phyloP scores from a whole-genome alignment of 2,329 filamentous ascomycete genomes.

The Microsporum canis region DNA sequence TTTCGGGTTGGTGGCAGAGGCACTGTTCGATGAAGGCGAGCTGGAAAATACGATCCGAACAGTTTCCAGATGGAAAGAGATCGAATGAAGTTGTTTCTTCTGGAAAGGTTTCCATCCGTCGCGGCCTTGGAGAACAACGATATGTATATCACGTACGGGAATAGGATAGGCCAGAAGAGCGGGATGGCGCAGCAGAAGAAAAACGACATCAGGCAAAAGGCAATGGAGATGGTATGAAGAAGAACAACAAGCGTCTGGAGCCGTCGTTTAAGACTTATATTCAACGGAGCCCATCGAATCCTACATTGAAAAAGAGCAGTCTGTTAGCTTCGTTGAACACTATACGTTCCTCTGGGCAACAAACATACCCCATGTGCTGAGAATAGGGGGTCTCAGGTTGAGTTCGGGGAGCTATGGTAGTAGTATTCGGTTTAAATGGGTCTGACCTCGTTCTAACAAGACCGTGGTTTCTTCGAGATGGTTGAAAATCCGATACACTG shows the following conservation, averaged over 20 bases:
- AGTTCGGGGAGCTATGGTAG: neutral
- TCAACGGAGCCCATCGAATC: constrained; percentile 73
- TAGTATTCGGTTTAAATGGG: neutral
- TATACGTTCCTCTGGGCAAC: neutral
- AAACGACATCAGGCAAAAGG: constrained; percentile 63
- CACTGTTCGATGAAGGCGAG: constrained; percentile 72
- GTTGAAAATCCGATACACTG: neutral
- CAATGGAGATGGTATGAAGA: constrained; percentile 60
- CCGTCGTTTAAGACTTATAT: constrained; percentile 58
- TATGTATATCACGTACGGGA: constrained; percentile 73
- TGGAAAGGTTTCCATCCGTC: constrained; percentile 61
- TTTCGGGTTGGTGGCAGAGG: constrained; percentile 69
- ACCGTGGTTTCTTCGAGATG: neutral
- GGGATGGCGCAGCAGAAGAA: constrained; percentile 87
- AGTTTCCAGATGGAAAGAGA: constrained; percentile 68
- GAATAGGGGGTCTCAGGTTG: neutral
- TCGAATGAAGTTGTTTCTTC: constrained; percentile 64
- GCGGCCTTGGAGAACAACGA: constrained; percentile 62
- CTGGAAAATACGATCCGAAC: constrained; percentile 88
- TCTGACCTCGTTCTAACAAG: constrained; percentile 1
- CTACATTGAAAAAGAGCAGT: neutral
- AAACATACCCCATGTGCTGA: neutral
- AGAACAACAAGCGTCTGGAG: constrained; percentile 69
- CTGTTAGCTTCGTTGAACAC: neutral
- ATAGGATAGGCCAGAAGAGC: constrained; percentile 69